These are phyloP conservation scores for Rhynchosporium secalis DNA, from an alignment of 2,329 filamentous ascomycete genomes.

Conservation along the genomic window DNA sequence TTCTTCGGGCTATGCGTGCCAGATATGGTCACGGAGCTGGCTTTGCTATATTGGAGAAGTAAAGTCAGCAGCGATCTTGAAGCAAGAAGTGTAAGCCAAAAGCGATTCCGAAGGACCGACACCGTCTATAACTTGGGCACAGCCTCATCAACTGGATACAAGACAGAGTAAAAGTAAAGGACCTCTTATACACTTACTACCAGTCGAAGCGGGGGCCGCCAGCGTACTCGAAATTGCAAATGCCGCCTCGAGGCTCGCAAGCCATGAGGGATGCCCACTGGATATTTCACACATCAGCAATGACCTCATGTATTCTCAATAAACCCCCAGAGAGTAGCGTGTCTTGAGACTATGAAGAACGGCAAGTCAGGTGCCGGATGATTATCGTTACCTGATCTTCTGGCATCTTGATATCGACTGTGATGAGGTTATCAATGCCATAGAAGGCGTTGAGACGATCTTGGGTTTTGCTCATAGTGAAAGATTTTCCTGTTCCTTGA, in stretches of 20 bases:
- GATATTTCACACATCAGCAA: too few species aligned
- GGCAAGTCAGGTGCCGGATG: too few species aligned
- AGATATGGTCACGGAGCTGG: constrained; percentile 10
- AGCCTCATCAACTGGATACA: too few species aligned
- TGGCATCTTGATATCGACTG: constrained; percentile 12
- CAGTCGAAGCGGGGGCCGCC: constrained; percentile 13
- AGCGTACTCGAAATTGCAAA: constrained; percentile 11
- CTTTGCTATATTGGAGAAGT: background rate
- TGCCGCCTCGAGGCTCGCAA: background rate
- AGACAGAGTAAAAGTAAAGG: too few species aligned
- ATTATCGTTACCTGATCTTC: background rate
- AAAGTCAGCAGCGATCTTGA: too few species aligned
- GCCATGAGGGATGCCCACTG: too few species aligned
- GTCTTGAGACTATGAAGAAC: too few species aligned
- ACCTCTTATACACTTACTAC: background rate
- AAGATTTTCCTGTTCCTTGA: background rate
- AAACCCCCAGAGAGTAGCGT: too few species aligned
- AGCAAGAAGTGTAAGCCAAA: too few species aligned
- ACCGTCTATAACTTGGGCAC: too few species aligned
- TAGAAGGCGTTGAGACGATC: constrained; percentile 12
- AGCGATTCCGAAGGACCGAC: too few species aligned
- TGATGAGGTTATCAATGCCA: constrained; percentile 14
- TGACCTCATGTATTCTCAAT: too few species aligned
- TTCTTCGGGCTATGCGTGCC: constrained; percentile 3
- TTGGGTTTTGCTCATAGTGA: constrained; percentile 11